These are phyloP conservation scores for Aspergillus melleus DNA, from an alignment of 2,329 filamentous ascomycete species.

Conservation along the genomic window DNA sequence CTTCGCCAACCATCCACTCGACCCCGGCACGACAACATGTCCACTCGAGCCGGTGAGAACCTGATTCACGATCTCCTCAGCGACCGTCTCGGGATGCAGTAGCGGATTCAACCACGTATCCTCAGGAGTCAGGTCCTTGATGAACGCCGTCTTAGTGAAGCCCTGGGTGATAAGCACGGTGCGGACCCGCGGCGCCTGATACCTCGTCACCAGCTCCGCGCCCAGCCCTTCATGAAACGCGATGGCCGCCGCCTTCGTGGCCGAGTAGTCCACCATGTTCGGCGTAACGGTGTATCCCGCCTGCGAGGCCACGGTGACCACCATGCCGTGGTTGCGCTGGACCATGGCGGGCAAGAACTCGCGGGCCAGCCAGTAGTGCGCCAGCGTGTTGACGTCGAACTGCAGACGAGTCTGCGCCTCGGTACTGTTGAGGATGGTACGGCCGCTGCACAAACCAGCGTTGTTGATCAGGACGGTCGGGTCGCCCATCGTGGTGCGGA, in stretches of 20 bases:
- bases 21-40: slow-evolving; percentile 56
- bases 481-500: slow-evolving; percentile 59
- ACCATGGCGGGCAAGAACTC: slow-evolving; percentile 69
- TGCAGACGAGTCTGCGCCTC: slow-evolving; percentile 62
- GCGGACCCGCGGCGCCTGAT: slow-evolving; percentile 63
- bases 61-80: slow-evolving; percentile 62
- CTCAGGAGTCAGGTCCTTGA: slow-evolving; percentile 56
- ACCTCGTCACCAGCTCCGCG: slow-evolving; percentile 58
- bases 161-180: slow-evolving; percentile 65
- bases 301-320: slow-evolving; percentile 68
- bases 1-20: slow-evolving; percentile 45
- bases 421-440: slow-evolving; percentile 59
- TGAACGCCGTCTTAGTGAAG: slow-evolving; percentile 63
- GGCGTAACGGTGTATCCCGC: slow-evolving; percentile 63
- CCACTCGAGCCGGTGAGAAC: slow-evolving; percentile 59
- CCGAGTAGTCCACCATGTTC: slow-evolving; percentile 67
- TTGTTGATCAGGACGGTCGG: slow-evolving; percentile 63
- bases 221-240: slow-evolving; percentile 67
- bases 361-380: slow-evolving; percentile 66
- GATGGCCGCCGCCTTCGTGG: slow-evolving; percentile 65
- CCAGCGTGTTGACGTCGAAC: slow-evolving; percentile 69
- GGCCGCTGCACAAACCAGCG: slow-evolving; percentile 49
- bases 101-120: slow-evolving; percentile 54
- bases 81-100: slow-evolving; percentile 63
- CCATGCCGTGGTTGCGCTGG: slow-evolving; percentile 65